Base-by-base conservation (phyloP, 768 basidiomycete species). In the Lentinula lateritia region DNA sequence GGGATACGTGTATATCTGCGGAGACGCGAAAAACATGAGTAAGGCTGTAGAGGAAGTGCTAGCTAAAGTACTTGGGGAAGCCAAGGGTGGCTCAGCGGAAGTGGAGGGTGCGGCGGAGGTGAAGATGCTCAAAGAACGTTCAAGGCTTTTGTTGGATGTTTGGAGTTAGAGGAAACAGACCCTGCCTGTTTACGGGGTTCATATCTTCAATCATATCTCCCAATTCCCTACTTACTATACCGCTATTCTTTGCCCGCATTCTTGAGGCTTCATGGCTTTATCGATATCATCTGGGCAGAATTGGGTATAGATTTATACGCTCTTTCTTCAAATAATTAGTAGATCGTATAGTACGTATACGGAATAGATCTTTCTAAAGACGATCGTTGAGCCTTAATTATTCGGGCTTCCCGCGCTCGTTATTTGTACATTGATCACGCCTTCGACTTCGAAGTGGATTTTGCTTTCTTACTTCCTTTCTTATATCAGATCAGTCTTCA, bases 1-100 rank as follows among this genome's bases (percentile, higher is more conserved):
- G 76, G 97, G 93, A n/a, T 96, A 95, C 73, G 83, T 97, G 2
- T 98, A 98, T 74, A 92, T 98, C 64, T 98, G 95, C 67, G 95
- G 95, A 69, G 95, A 98, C 68, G 95, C 95, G 59, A 96, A 93
- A 83, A 84, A 82, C 73, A 99, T 99, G 97, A 88, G 88, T 73
- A 95, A 93, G 73, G 85, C 89, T 46, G 97, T 99, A 20, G 97
- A 99, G 75, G 93, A 96, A 66, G 83, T 87, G 50, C 78, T 99
- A 45, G 88, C 88, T 61, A 80, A 78, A 64, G 89, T 94, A 65
- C 81, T 99, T 18, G 97, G 90, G 10, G 91, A 95, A 73, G 94
- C 93, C 5, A 98, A 97, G 80, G 94, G 93, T 42, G 97, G 95
- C 20, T 86, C 81, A 18, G 87, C 84, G 1, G 90, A 90, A 67